Evolutionary conservation across 192 early-diverging fungal species (phyloP), one percentile per base, ranked within the genome.

Genomic region (Helicostylum pulchrum): DNA sequence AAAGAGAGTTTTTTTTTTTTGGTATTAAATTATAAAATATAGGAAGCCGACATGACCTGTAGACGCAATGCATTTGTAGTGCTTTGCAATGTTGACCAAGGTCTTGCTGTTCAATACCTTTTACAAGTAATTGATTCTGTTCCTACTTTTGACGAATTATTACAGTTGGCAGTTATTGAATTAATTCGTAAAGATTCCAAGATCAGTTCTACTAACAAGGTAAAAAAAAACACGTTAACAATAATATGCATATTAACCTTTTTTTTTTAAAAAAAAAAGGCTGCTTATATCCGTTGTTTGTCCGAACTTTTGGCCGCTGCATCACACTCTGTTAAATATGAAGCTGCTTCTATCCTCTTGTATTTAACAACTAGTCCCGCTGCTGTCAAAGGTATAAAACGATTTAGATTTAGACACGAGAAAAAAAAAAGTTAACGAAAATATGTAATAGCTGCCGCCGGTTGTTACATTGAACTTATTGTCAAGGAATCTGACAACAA

Each of bases 401-500:
- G 7, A 26, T 11, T 11, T 26, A 26, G 26, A 26, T 26, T 26
- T 44, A 14, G 1, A 31, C n/a, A 6, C 17, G 23, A 31, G 11
- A 14, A 42, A n/a, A 17, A 17, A 19, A 52, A 47, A 0, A 3
- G 6, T 45, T 49, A 8, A 47, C 30, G 42, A 11, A 57, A 23
- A 7, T 3, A 17, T 47, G 26, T 42, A 10, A 17, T 69, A 89
- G 94, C 93, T 46, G 95, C 93, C 8, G 96, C 94, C 0, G 73
- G 85, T 17, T 92, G 90, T 72, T 97, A 96, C 65, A 95, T 98
- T 56, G 84, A 94, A 53, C 83, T 99, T 43, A 89, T 91, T 57
- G 77, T 90, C 17, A 93, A 94, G 74, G 97, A 93, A 68, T 87
- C 95, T 8, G 97, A 99, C 71, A 99, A 97, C 79, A 99, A 99